Evolutionary conservation across 208 protist species (phyloP).

Genomic region (Crithidia thermophila): DNA sequence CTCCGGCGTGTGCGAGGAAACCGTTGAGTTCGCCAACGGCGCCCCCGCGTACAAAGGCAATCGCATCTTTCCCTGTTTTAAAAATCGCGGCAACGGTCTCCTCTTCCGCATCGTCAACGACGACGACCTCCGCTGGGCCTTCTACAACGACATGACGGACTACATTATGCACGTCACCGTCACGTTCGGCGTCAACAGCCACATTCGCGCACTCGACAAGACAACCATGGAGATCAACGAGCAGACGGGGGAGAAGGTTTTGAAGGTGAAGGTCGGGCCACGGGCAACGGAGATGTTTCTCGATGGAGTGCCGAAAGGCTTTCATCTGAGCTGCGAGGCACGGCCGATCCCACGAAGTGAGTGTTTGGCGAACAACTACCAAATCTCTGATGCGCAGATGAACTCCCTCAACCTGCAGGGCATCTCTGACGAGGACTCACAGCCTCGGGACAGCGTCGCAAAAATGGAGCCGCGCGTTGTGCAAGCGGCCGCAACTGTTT

Average conservation of each 20-base stretch:
- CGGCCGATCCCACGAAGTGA: constrained; percentile 37
- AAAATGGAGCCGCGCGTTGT: too few relatives aligned
- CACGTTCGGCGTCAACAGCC: constrained; percentile 63
- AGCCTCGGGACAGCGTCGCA: not conserved
- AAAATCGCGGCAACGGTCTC: constrained; percentile 78
- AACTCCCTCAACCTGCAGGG: constrained; percentile 6
- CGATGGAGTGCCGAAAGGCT: constrained; percentile 72
- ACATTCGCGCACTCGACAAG: constrained; percentile 49
- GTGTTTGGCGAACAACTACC: not conserved
- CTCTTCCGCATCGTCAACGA: constrained; percentile 82
- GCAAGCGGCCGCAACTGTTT: too few relatives aligned
- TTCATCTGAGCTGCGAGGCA: constrained; percentile 79
- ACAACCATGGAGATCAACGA: constrained; percentile 46
- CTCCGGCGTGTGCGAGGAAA: not conserved
- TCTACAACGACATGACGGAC: constrained; percentile 80
- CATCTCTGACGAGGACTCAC: constrained; percentile 2
- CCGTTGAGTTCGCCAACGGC: constrained; percentile 66
- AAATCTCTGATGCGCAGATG: not conserved
- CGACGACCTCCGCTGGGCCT: constrained; percentile 75
- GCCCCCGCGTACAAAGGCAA: constrained; percentile 53
- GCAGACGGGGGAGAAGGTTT: constrained; percentile 53
- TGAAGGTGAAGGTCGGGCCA: constrained; percentile 55
- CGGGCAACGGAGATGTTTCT: constrained; percentile 71
- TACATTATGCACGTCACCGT: constrained; percentile 77
- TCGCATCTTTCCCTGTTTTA: constrained; percentile 68